Conservation (phyloP, 495 filamentous ascomycete genomes). For the Daldinia caldariorum region DNA sequence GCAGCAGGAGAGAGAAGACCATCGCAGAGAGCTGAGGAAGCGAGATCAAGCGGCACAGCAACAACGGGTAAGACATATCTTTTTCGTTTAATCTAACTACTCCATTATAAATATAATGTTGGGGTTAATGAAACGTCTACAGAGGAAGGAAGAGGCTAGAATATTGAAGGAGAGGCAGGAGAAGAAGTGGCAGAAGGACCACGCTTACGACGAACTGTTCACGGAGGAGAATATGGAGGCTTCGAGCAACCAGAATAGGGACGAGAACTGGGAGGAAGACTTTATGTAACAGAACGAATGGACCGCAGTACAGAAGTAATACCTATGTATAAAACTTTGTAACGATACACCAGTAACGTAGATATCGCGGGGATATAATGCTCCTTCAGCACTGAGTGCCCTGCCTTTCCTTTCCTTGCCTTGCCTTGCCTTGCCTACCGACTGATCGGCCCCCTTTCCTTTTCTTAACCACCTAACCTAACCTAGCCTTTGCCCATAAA, state of each 20-base stretch:
- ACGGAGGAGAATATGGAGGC: slow-evolving; percentile 70
- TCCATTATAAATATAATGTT: background rate
- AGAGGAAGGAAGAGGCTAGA: slow-evolving; percentile 83
- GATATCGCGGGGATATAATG: background rate
- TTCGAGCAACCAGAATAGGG: slow-evolving; percentile 74
- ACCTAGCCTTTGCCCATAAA: background rate
- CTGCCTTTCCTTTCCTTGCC: too few relatives aligned
- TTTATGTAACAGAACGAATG: slow-evolving; percentile 67
- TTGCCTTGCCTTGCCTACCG: background rate
- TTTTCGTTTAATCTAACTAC: too few relatives aligned
- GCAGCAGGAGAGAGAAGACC: slow-evolving; percentile 77
- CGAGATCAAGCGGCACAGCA: slow-evolving; percentile 73
- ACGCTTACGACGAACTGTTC: slow-evolving; percentile 90
- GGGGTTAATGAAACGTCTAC: slow-evolving; percentile 18
- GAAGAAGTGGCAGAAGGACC: slow-evolving; percentile 91
- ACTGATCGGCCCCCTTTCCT: background rate
- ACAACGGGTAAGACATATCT: slow-evolving; percentile 63
- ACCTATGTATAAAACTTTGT: background rate
- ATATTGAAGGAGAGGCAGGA: slow-evolving; percentile 82
- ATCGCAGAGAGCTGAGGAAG: slow-evolving; percentile 71
- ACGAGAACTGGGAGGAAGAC: slow-evolving; percentile 72
- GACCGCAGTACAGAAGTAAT: slow-evolving; percentile 16
- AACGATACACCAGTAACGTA: background rate
- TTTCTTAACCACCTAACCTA: background rate
- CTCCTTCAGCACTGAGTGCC: slow-evolving; percentile 3